Evolutionary conservation across 2,329 filamentous ascomycete species (phyloP).

Genomic region (Curvularia sp.): DNA sequence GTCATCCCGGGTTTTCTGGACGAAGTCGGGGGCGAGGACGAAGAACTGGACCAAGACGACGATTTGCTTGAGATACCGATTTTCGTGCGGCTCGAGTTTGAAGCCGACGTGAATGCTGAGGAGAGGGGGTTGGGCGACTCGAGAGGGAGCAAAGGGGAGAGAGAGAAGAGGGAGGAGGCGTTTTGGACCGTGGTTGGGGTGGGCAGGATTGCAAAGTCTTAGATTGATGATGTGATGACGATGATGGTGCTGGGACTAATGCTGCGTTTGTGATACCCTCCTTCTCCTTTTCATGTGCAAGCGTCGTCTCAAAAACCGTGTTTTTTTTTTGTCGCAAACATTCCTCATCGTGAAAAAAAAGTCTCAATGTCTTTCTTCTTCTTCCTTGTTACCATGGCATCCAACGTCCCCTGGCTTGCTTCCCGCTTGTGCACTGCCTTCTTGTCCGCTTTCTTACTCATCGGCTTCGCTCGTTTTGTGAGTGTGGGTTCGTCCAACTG

Average conservation of each 20-base stretch:
- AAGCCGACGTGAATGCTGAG: constrained; percentile 71
- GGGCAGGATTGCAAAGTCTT: constrained; percentile 69
- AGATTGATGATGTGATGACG: no score
- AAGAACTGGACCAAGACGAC: constrained; percentile 59
- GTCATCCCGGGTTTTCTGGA: constrained; percentile 68
- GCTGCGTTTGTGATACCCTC: constrained; percentile 14
- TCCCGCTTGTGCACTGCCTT: constrained; percentile 65
- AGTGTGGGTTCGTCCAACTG: constrained; percentile 13
- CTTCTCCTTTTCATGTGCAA: not conserved
- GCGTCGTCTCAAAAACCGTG: not conserved
- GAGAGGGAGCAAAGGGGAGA: constrained; percentile 63
- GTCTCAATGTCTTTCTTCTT: constrained; percentile 37
- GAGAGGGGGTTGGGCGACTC: constrained; percentile 45
- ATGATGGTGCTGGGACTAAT: constrained; percentile 50
- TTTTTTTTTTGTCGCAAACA: constrained; percentile 6
- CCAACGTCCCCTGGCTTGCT: constrained; percentile 59
- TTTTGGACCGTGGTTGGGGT: constrained; percentile 96
- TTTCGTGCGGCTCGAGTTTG: constrained; percentile 92
- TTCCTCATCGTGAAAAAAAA: constrained; percentile 25
- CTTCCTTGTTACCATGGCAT: constrained; percentile 41
- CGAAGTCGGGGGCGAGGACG: constrained; percentile 25
- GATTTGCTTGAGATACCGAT: constrained; percentile 87
- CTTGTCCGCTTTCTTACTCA: constrained; percentile 66
- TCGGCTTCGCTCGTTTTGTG: constrained; percentile 27
- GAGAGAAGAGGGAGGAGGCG: constrained; percentile 84